These are phyloP conservation scores for Triticum turgidum DNA, from an alignment of 176 grass and related monocot species.

Conservation along the genomic window DNA sequence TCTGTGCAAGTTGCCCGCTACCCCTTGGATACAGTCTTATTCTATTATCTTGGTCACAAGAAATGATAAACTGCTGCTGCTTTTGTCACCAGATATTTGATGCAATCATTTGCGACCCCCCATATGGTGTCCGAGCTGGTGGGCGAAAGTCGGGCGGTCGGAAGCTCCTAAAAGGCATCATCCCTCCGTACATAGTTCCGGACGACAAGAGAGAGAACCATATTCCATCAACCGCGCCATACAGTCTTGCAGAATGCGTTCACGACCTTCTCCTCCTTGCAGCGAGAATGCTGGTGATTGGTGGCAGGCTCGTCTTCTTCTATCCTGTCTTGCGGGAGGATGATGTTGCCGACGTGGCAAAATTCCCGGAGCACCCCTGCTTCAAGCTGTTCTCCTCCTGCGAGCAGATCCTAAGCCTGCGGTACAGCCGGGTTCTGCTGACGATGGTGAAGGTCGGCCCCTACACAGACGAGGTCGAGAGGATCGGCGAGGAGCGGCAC, in stretches of 20 bases:
- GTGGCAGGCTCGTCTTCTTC: slow-evolving; percentile 83
- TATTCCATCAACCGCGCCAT: slow-evolving; percentile 86
- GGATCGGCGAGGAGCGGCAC: slow-evolving; percentile 45
- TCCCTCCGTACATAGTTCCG: slow-evolving; percentile 82
- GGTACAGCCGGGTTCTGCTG: slow-evolving; percentile 78
- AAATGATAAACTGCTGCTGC: background rate
- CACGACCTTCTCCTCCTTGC: slow-evolving; percentile 85
- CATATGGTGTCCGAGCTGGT: slow-evolving; percentile 92
- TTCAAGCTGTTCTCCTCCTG: slow-evolving; percentile 68
- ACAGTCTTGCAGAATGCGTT: slow-evolving; percentile 75
- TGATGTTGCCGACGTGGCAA: background rate
- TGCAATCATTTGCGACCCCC: slow-evolving; percentile 91
- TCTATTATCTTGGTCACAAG: background rate
- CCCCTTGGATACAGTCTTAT: background rate
- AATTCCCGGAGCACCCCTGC: slow-evolving; percentile 81
- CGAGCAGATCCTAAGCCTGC: slow-evolving; percentile 83
- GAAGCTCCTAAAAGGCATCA: slow-evolving; percentile 70
- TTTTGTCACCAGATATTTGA: slow-evolving; percentile 68
- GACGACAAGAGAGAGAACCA: slow-evolving; percentile 81
- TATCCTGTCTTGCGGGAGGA: slow-evolving; percentile 76
- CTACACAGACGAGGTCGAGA: slow-evolving; percentile 60
- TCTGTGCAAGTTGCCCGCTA: background rate
- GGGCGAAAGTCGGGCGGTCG: slow-evolving; percentile 87
- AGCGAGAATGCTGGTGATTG: slow-evolving; percentile 77
- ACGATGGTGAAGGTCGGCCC: slow-evolving; percentile 75